Conservation (phyloP, 495 filamentous ascomycete species). For the Daldinia concentrica region DNA sequence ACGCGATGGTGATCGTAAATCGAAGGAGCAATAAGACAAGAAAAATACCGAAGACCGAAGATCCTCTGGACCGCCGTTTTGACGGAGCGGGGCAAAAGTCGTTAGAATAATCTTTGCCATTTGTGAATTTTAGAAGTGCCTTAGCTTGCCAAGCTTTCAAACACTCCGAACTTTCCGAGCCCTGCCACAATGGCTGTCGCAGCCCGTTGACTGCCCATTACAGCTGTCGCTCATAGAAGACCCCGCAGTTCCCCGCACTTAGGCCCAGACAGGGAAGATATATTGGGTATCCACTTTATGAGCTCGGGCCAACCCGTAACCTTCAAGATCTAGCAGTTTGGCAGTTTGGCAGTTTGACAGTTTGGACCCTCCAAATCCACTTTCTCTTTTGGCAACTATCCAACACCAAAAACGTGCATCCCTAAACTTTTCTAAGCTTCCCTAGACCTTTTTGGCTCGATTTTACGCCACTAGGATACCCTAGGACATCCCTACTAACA, state of each 20-base stretch:
- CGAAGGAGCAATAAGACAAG: constrained; percentile 23
- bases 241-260: neutral
- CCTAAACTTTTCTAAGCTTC: constrained; percentile 1
- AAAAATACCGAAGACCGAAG: constrained; percentile 44
- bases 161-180: constrained; percentile 42
- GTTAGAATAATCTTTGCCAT: constrained; percentile 17
- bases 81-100: constrained; percentile 35
- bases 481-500: neutral
- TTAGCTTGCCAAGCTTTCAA: constrained; percentile 20
- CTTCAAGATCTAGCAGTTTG: neutral
- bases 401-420: constrained; percentile 6
- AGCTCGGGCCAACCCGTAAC: constrained; percentile 30
- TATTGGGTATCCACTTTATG: constrained; percentile 2
- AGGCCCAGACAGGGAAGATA: neutral
- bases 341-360: too few relatives aligned
- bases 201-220: neutral
- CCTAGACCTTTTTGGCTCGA: constrained; percentile 7
- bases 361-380: constrained; percentile 3
- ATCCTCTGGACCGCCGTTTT: constrained; percentile 38
- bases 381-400: neutral
- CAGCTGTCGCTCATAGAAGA: neutral
- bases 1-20: constrained; percentile 13
- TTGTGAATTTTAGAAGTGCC: constrained; percentile 13
- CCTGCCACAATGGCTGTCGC: neutral
- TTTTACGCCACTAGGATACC: neutral